Base-by-base conservation (phyloP, 495 filamentous ascomycete genomes). In the Aspergillus sclerotioniger region DNA sequence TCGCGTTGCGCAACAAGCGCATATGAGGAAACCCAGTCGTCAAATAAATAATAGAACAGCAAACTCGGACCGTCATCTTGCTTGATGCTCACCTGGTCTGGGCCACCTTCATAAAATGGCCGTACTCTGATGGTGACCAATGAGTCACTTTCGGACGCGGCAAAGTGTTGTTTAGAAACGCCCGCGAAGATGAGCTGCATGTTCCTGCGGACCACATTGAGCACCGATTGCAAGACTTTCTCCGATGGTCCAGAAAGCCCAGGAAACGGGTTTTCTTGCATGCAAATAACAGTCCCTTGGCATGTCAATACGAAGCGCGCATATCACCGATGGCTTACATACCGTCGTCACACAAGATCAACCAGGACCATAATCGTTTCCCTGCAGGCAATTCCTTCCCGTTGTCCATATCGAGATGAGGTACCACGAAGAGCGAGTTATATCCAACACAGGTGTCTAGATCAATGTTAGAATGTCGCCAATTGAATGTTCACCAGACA, bases 21-120 rank as follows among this genome's bases (percentile, higher is more conserved):
- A 64, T 87, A 90, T 57, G 80, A 87, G 7, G 85, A 85, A 44
- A 84, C 78, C 88, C 89, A 95, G 68, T 94, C 90, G 62, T 96
- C 91, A 62, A 94, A 95, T 6, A 96, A 78, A 65, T 92, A 94
- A 67, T 90, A 93, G 63, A 93, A 90, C 12, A 96, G 76, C 29
- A 92, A 71, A 58, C 90, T 90, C 0, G 91, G 79, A 3, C 84
- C 81, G 62, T 91, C 87, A n/a, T 79, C 71, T 29, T 74, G 77
- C 50, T 76, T 77, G 49, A 80, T 79, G 39, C 64, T 71, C 20
- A 71, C 67, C 35, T 68, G 65, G 19, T 72, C 69, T 2, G 68
- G 66, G 15, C 65, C 62, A 10, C 58, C 46, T 35, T 73, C 68
- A 21, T 61, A 62, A 49, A 75, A 72, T 48, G 70, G 70, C n/a